Evolutionary conservation across 2,329 filamentous ascomycete species (phyloP).

Genomic region (Penicillium occitanis): DNA sequence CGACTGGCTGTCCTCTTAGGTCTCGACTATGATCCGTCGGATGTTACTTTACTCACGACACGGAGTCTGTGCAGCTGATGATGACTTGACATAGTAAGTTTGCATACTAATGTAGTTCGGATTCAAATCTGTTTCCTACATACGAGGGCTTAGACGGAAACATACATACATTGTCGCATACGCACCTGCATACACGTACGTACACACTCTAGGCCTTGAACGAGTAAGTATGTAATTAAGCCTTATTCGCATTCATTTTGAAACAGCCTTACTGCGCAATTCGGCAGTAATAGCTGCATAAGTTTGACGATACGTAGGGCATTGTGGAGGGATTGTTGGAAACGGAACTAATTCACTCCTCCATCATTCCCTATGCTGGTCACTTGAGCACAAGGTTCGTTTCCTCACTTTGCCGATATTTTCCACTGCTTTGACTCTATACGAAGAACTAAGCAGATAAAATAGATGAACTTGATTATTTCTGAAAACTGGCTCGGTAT

Average conservation of each 20-base stretch:
- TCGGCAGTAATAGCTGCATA: background rate
- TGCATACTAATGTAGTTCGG: background rate
- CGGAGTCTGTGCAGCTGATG: background rate
- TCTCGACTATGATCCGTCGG: background rate
- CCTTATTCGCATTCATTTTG: background rate
- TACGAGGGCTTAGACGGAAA: constrained; percentile 1
- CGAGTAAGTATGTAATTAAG: background rate
- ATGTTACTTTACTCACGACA: background rate
- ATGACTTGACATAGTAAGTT: background rate
- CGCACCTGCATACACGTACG: background rate
- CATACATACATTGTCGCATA: background rate
- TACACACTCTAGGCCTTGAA: background rate
- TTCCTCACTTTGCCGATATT: background rate
- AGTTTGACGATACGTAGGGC: background rate
- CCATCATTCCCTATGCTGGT: background rate
- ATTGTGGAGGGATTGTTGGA: background rate
- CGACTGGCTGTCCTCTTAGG: background rate
- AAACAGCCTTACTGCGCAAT: background rate
- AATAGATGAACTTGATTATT: background rate
- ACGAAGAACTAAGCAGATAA: background rate
- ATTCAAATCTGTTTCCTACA: background rate
- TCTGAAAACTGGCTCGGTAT: background rate
- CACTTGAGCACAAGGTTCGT: background rate
- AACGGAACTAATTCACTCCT: background rate
- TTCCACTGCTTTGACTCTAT: background rate